These are phyloP conservation scores for Scalesia atractyloides DNA, from an alignment of 129 eudicot species.

Conservation along the genomic window DNA sequence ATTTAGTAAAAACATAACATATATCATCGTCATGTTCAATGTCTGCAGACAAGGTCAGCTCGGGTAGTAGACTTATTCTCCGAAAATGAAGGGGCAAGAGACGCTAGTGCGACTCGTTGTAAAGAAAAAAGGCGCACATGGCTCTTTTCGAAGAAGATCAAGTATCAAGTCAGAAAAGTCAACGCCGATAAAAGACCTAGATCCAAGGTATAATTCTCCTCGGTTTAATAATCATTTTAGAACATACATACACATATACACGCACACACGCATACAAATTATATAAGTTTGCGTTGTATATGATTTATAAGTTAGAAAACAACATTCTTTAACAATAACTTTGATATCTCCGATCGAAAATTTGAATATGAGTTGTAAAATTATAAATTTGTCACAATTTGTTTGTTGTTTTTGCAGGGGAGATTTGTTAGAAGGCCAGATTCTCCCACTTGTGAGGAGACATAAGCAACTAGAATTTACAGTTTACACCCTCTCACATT, in stretches of 20 bases:
- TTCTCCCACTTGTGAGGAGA: slow-evolving; percentile 36
- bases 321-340: no score
- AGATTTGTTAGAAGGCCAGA: slow-evolving; percentile 66
- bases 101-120: slow-evolving; percentile 74
- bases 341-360: not conserved
- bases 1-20: not conserved
- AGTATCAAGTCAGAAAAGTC: slow-evolving; percentile 79
- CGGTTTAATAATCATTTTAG: not conserved
- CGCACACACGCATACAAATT: no score
- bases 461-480: slow-evolving; percentile 7
- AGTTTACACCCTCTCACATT: not conserved
- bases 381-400: slow-evolving; percentile 13
- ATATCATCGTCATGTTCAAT: not conserved
- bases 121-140: slow-evolving; percentile 82
- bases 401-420: slow-evolving; percentile 49
- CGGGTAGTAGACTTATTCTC: slow-evolving; percentile 82
- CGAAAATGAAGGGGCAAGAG: slow-evolving; percentile 66
- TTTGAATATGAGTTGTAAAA: not conserved
- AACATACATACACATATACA: not conserved
- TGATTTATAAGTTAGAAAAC: no score
- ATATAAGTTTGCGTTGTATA: no score
- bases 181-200: slow-evolving; percentile 90
- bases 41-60: slow-evolving; percentile 62
- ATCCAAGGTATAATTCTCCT: slow-evolving; percentile 60
- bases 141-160: slow-evolving; percentile 79